Conservation (phyloP, 345 rosid genomes). For the Syzygium jambos region DNA sequence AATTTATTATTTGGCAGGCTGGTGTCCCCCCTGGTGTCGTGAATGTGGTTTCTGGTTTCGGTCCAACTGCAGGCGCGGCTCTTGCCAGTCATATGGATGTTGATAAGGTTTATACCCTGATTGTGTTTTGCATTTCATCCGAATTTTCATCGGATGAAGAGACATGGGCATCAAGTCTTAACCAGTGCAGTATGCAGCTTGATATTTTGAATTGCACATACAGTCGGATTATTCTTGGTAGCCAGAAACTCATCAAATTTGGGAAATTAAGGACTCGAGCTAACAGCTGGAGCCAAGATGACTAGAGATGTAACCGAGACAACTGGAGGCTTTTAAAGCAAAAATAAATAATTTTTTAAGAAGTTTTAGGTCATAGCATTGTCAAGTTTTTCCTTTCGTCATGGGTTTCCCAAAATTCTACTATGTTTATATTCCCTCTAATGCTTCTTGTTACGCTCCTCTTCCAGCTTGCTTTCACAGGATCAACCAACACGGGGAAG, state of each 20-base stretch:
- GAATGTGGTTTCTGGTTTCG: slow-evolving; percentile 81
- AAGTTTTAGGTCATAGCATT: background rate
- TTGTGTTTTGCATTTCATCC: background rate
- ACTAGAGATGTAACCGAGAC: background rate
- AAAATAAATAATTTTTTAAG: background rate
- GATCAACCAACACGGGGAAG: slow-evolving; percentile 78
- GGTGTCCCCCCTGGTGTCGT: slow-evolving; percentile 92
- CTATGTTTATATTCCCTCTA: background rate
- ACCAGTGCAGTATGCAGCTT: background rate
- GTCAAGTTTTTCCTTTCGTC: background rate
- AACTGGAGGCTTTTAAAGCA: background rate
- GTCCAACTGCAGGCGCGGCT: slow-evolving; percentile 86
- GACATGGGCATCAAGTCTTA: background rate
- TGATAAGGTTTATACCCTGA: slow-evolving; percentile 50
- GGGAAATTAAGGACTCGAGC: background rate
- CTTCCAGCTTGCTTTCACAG: slow-evolving; percentile 87
- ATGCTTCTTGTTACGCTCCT: background rate
- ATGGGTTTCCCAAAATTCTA: background rate
- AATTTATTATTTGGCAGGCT: slow-evolving; percentile 39
- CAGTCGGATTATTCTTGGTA: background rate
- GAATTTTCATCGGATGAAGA: background rate
- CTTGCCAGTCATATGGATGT: slow-evolving; percentile 88
- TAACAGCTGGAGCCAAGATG: background rate
- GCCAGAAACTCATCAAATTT: background rate
- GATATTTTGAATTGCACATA: background rate